Percentiles rank a stretch among this genome's conserved stretches.
Evolutionary conservation across 2,329 filamentous ascomycete species (phyloP).

Genomic region (Conoideocrella luteorostrata): DNA sequence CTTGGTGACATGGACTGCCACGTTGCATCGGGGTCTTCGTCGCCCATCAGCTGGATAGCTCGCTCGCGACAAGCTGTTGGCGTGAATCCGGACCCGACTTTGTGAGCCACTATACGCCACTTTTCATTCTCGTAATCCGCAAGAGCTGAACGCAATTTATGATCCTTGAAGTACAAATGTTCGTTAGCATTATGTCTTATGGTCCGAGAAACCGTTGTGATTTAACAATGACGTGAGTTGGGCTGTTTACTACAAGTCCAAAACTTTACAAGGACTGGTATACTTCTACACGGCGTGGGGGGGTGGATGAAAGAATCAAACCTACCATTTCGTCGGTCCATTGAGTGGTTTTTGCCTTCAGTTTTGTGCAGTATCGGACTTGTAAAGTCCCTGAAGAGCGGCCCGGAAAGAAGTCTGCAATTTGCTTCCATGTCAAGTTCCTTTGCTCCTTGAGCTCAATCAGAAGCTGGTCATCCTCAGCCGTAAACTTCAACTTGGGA

Average conservation of each 20-base stretch:
- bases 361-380: conserved; percentile 89
- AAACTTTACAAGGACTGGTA: no score
- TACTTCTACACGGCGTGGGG: no score
- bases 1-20: conserved; percentile 51
- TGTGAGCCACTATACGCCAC: conserved; percentile 86
- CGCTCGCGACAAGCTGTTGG: conserved; percentile 82
- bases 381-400: conserved; percentile 85
- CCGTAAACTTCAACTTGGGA: conserved; percentile 89
- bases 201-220: no score
- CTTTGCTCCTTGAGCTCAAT: conserved; percentile 92
- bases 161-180: conserved; percentile 51
- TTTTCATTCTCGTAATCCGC: conserved; percentile 86
- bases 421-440: conserved; percentile 94
- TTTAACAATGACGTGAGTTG: conserved; percentile 3
- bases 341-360: conserved; percentile 87
- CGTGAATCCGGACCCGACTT: conserved; percentile 85
- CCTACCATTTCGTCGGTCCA: conserved; percentile 92
- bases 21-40: conserved; percentile 36
- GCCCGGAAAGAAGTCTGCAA: conserved; percentile 91
- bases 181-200: no score
- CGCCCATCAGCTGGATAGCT: conserved; percentile 54
- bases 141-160: conserved; percentile 69
- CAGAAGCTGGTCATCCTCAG: conserved; percentile 81
- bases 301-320: conserved; percentile 9
- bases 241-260: no score